Percentiles rank a stretch among this genome's conserved stretches.
These are phyloP conservation scores for Aspergillus ruber DNA, from an alignment of 2,329 filamentous ascomycete species.

Conservation along the genomic window DNA sequence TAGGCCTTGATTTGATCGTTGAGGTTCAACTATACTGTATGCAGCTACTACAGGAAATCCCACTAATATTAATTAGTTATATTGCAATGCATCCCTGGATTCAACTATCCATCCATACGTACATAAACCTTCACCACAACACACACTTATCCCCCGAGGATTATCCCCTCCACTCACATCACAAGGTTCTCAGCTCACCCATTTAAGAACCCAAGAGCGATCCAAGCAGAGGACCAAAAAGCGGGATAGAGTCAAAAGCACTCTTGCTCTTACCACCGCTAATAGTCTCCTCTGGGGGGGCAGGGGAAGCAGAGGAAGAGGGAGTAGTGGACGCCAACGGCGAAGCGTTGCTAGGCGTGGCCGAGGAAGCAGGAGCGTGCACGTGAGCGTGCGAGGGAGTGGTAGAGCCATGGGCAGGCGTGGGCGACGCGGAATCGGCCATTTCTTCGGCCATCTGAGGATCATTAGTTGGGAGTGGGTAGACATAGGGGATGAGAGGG, in stretches of 20 bases:
- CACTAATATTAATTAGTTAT: too few species aligned
- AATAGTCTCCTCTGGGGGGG: neutral
- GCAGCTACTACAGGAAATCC: too few species aligned
- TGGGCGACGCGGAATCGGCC: slow-evolving; percentile 1
- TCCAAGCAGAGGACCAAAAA: slow-evolving; percentile 15
- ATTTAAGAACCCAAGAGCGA: too few species aligned
- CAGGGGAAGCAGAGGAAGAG: neutral
- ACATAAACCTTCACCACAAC: too few species aligned
- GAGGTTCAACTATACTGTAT: too few species aligned
- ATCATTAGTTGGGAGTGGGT: neutral
- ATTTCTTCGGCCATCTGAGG: slow-evolving; percentile 7
- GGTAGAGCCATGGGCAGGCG: too few species aligned
- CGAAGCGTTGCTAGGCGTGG: neutral
- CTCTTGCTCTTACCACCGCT: slow-evolving; percentile 4
- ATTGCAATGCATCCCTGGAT: too few species aligned
- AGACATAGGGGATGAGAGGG: neutral
- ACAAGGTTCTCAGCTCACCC: too few species aligned
- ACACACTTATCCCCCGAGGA: too few species aligned
- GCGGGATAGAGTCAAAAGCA: slow-evolving; percentile 14
- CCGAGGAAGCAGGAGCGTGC: neutral
- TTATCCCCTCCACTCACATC: too few species aligned
- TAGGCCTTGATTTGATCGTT: too few species aligned
- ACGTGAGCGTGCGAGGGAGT: neutral
- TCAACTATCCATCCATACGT: too few species aligned
- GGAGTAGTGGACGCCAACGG: neutral